Percentiles rank a stretch among this genome's conserved stretches.
Conservation (phyloP, 441 rosid species). For the Erysimum cheiri region DNA sequence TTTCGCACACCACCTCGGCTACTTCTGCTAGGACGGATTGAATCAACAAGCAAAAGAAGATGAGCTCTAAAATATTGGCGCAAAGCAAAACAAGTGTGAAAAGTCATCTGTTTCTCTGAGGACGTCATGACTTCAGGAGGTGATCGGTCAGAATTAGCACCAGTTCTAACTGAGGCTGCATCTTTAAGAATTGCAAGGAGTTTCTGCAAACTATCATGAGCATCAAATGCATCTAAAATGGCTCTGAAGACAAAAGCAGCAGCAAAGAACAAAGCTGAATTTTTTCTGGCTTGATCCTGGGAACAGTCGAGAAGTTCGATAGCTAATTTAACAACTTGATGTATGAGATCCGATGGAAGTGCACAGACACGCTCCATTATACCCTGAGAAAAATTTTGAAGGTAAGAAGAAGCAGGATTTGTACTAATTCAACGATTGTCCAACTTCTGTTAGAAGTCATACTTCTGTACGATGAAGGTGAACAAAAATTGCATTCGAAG, state of each 20-base stretch:
- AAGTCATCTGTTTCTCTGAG: slow-evolving; percentile 95
- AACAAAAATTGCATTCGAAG: slow-evolving; percentile 24
- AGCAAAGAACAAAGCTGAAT: slow-evolving; percentile 92
- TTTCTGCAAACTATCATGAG: slow-evolving; percentile 88
- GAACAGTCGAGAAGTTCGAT: slow-evolving; percentile 84
- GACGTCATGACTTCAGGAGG: slow-evolving; percentile 87
- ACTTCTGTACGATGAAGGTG: slow-evolving; percentile 14
- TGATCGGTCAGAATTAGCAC: slow-evolving; percentile 87
- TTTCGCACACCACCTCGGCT: slow-evolving; percentile 76
- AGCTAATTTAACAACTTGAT: slow-evolving; percentile 88
- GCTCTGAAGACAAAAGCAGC: slow-evolving; percentile 98
- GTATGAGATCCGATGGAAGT: slow-evolving; percentile 81
- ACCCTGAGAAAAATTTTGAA: slow-evolving; percentile 58
- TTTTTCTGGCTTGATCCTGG: slow-evolving; percentile 92
- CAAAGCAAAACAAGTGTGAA: slow-evolving; percentile 90
- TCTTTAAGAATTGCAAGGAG: slow-evolving; percentile 76
- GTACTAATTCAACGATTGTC: neutral
- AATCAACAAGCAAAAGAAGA: slow-evolving; percentile 87
- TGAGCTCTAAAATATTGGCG: slow-evolving; percentile 99
- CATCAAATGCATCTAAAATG: slow-evolving; percentile 95
- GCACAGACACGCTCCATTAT: slow-evolving; percentile 99
- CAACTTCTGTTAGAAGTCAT: neutral
- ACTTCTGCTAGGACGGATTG: slow-evolving; percentile 88
- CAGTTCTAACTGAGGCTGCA: slow-evolving; percentile 95
- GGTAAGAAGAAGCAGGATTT: slow-evolving; percentile 22